These are phyloP conservation scores for Clathrospora elynae DNA, from an alignment of 2,329 filamentous ascomycete genomes.

Conservation along the genomic window DNA sequence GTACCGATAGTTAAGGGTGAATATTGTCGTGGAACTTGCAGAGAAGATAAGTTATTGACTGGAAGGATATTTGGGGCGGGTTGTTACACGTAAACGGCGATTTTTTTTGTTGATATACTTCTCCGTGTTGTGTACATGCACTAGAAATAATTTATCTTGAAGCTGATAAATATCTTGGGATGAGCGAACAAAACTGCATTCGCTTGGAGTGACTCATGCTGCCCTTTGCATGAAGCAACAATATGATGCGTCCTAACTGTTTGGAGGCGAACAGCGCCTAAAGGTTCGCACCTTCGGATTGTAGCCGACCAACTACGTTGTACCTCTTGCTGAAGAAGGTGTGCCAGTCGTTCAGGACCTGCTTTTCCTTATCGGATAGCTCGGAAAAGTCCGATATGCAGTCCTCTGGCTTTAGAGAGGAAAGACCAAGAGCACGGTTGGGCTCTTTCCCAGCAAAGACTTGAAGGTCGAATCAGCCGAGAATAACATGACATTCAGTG, in stretches of 20 bases:
- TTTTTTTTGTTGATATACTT: too few relatives aligned
- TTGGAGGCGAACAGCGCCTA: slow-evolving; percentile 1
- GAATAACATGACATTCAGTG: neutral
- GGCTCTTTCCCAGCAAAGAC: slow-evolving; percentile 96
- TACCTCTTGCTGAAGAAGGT: slow-evolving; percentile 98
- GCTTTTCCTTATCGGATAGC: slow-evolving; percentile 82
- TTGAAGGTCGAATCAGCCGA: slow-evolving; percentile 48
- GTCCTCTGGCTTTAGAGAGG: slow-evolving; percentile 84
- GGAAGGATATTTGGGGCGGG: too few relatives aligned
- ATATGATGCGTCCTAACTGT: neutral
- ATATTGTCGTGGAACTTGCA: too few relatives aligned
- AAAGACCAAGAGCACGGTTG: slow-evolving; percentile 85
- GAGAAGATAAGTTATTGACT: too few relatives aligned
- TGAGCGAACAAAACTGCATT: too few relatives aligned
- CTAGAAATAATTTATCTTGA: neutral
- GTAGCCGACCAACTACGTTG: slow-evolving; percentile 73
- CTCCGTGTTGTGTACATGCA: too few relatives aligned
- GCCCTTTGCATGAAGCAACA: neutral
- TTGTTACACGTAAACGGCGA: too few relatives aligned
- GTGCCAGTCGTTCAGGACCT: slow-evolving; percentile 85
- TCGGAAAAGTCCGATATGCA: slow-evolving; percentile 80
- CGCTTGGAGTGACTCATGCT: too few relatives aligned
- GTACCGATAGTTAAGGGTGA: too few relatives aligned
- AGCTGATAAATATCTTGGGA: neutral
- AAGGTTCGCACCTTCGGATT: slow-evolving; percentile 28